Percentiles rank a stretch among this genome's conserved stretches.
These are phyloP conservation scores for Nakazawaea ambrosiae DNA, from an alignment of 805 yeast genomes.

Conservation along the genomic window DNA sequence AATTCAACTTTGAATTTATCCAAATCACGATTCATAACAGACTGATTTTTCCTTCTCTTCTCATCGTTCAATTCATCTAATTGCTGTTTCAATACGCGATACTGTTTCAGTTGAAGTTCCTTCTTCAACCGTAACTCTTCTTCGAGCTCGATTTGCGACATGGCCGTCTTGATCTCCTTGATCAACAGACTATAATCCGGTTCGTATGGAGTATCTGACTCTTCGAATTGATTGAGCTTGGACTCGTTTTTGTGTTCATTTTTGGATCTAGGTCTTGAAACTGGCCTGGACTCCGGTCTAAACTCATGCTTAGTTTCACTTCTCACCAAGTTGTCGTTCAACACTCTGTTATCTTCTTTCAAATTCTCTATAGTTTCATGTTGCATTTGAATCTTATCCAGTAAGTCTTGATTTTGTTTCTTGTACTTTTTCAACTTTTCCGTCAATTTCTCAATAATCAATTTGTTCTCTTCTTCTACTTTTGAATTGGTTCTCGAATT, in stretches of 20 bases:
- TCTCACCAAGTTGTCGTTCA: not conserved
- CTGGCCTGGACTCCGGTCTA: too few species aligned
- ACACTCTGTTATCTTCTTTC: not conserved
- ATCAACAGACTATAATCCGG: slow-evolving; percentile 2
- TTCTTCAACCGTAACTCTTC: slow-evolving; percentile 5
- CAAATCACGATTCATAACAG: slow-evolving; percentile 4
- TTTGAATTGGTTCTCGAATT: not conserved
- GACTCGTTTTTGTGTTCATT: not conserved
- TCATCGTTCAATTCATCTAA: slow-evolving; percentile 3
- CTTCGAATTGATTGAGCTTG: not conserved
- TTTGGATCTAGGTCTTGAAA: too few species aligned
- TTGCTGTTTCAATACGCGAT: slow-evolving; percentile 1
- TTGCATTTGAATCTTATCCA: too few species aligned
- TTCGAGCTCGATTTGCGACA: slow-evolving; percentile 7
- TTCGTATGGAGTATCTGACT: too few species aligned
- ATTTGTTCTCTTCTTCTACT: not conserved
- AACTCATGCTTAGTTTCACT: not conserved
- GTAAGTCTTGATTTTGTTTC: not conserved
- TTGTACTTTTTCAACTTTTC: slow-evolving; percentile 9
- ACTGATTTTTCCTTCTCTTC: not conserved
- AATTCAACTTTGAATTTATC: slow-evolving; percentile 4
- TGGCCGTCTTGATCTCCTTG: slow-evolving; percentile 1
- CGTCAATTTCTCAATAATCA: slow-evolving; percentile 4
- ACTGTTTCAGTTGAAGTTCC: slow-evolving; percentile 7
- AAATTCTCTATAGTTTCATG: too few species aligned